Evolutionary conservation across 2,329 filamentous ascomycete species (phyloP), one percentile per base, ranked within the genome.

Genomic region (Pyrenochaeta sp.): DNA sequence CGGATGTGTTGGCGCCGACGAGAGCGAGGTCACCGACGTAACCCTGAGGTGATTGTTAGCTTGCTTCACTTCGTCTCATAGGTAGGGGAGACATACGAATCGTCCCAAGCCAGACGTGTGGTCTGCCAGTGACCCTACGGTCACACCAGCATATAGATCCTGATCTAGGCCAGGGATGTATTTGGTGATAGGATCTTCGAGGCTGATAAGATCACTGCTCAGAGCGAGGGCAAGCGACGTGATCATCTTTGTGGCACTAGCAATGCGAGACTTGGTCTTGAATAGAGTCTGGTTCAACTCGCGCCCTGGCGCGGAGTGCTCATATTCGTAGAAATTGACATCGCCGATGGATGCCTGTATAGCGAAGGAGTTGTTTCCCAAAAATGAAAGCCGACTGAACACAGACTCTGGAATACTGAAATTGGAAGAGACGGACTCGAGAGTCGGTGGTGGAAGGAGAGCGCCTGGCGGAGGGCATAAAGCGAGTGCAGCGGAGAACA

Each of bases 241-340:
- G 29, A 64, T 63, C 9, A 55, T 19, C 27, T 67, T 67, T 2
- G 60, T 63, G 6, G 58, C 55, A 8, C 60, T 64, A 1, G 50
- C 63, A 18, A 65, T 44, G 0, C 63, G 58, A 17, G 54, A 23
- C 18, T 55, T 50, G 3, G 56, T 65, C 1, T 58, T 48, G 13
- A 45, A 39, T 3, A 56, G 41, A 7, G 53, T 41, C 14, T 49
- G 46, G 4, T 30, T 30, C 14, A 53, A 34, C 37, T 53, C 39
- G 9, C 53, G 47, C 3, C 37, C 47, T 14, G 50, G 48, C 27
- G 56, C 38, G 15, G 49, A 46, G 24, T 52, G 15, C 18, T 53
- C 54, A 44, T 60, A 39, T 13, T 56, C 28, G 18, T 60, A 58
- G 18, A 63, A 22, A 0, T 44, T 44, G 9, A 34, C 31, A 11